Base-by-base conservation (phyloP, 2,329 filamentous ascomycete genomes). In the Aspergillus costaricaensis region DNA sequence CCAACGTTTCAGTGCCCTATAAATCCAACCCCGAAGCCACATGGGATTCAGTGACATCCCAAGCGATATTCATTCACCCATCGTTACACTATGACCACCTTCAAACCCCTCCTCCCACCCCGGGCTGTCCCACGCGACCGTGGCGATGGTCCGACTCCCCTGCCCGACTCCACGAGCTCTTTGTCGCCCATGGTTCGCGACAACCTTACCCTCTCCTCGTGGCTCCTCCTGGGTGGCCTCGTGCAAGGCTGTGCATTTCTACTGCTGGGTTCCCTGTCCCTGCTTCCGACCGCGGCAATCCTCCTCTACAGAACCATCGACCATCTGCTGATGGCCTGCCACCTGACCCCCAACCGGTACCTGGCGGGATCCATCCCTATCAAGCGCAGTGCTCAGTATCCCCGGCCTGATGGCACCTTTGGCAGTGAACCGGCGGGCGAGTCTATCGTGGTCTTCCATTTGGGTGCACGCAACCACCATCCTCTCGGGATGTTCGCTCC, bases 401-500 rank as follows among this genome's bases (percentile, higher is more conserved):
- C 79, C 2, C 68, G 77, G 60, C 60, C 66, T 1, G 57, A 69
- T 3, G 76, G 77, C 15, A 62, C 49, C 5, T 66, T 71, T 75
- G 23, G 81, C 76, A 2, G 74, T 70, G 9, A 82, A 74, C 27
- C 80, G 77, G 43, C 79, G 75, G 17, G 78, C 68, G 54, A 82
- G 71, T 23, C 82, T 76, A 62, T 83, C 75, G 60, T 81, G 72
- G 1, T 81, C 76, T 68, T 78, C 71, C 50, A 64, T 58, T 59
- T 68, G 30, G 55, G 65, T 36, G 67, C 72, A 10, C 71, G 71
- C 43, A 63, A 53, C 14, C 76, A 77, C 52, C 75, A 77, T 51
- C 79, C 80, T 0, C 62, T 81, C 3, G 79, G 80, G 10, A 47
- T 79, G 3, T 66, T 82, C 55, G 74, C 76, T 1, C 80, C 79